Evolutionary conservation across 2,329 filamentous ascomycete genomes (phyloP), one percentile per base, ranked within the genome.

Genomic region (Claviceps humidiphila): DNA sequence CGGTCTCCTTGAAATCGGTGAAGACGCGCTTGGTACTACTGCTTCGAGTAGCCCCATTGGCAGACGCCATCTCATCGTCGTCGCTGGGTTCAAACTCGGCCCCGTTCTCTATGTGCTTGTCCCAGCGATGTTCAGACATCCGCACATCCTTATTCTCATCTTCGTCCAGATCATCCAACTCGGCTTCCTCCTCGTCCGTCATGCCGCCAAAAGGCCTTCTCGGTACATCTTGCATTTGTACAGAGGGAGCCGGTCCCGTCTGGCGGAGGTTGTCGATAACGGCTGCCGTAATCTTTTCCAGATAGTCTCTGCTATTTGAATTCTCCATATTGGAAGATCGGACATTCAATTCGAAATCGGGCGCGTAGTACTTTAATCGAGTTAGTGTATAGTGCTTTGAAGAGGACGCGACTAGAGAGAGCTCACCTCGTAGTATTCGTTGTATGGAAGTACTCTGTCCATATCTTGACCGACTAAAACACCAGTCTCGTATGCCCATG

Each of bases 401-500:
- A 2, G 20, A 13, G 5, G 16, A 7, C 7, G n/a, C 9, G 16
- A 42, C n/a, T 20, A 5, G 5, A 9, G 2, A 38, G 14, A 14
- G 61, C 69, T 63, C 67, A 82, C 81, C 65, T 84, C 80, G 65
- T 97, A 97, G 68, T 97, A 97, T 72, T 97, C 91, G 57, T 95
- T 97, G 68, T 89, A 97, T 0, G 91, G 91, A 42, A 97, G 75
- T n/a, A 87, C 83, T 5, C 85, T 77, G 11, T 81, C 77, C 77
- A 97, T 87, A 34, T 87, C 78, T 55, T 90, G 81, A 30, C 87
- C 87, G 20, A 96, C 87, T 8, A 97, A 77, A 54, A 89, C 78
- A 58, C 91, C 91, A 1, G 93, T 98, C 70, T 98, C 93, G 66
- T 91, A 95, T 6, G 90, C 90, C 93, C 93, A 98, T 5, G 91